Evolutionary conservation across 768 basidiomycete genomes (phyloP).

Genomic region (Leccinum obscurum): DNA sequence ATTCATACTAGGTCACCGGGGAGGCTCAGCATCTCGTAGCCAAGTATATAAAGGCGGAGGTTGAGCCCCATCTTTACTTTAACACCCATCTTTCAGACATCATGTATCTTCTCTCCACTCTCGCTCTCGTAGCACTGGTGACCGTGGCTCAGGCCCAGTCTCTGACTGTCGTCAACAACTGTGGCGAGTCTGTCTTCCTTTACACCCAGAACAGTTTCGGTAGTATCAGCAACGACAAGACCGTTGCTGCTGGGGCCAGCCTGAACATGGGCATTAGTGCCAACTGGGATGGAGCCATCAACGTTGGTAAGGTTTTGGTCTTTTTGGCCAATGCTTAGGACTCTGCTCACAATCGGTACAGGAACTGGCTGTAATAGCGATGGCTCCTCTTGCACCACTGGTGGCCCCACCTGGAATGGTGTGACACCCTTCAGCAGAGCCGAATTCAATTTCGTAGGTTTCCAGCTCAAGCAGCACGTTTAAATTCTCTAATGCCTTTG

Average conservation of each 20-base stretch:
- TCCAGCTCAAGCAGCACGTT: not conserved
- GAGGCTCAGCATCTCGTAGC: not conserved
- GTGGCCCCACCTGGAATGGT: conserved; percentile 33
- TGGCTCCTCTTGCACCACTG: conserved; percentile 28
- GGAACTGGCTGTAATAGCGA: conserved; percentile 29
- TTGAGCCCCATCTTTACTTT: not conserved
- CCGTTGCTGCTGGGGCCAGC: conserved; percentile 23
- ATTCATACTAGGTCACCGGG: not conserved
- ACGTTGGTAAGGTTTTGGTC: conserved; percentile 23
- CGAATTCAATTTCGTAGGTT: conserved; percentile 33
- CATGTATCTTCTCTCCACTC: conserved; percentile 1
- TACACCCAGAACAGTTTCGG: conserved; percentile 33
- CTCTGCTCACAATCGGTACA: conserved; percentile 13
- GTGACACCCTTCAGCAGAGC: conserved; percentile 34
- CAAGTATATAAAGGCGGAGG: conserved; percentile 15
- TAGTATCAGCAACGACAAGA: conserved; percentile 28
- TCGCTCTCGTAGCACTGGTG: not conserved
- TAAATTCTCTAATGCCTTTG: not conserved
- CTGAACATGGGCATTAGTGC: conserved; percentile 31
- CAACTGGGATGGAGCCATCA: conserved; percentile 34
- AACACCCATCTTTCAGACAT: not conserved
- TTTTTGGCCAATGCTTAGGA: not conserved
- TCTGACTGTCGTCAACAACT: conserved; percentile 29
- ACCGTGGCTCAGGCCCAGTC: conserved; percentile 27
- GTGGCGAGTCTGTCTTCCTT: conserved; percentile 29